Conservation (phyloP, 1,139 yeast species). For the Nakaseomyces bracarensis region DNA sequence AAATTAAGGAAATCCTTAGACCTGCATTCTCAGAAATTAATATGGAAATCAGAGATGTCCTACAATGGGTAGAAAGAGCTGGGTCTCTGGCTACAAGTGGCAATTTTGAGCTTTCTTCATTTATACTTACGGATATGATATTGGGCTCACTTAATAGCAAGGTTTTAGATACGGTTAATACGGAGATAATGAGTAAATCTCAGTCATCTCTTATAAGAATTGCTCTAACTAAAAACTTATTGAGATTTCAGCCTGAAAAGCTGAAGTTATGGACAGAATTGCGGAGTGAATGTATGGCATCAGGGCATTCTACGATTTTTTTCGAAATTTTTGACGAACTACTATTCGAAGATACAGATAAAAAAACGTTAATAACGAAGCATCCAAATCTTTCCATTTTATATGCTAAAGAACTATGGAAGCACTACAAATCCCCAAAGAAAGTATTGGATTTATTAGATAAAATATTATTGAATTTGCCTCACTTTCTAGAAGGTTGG, state of each 20-base stretch:
- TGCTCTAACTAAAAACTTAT: conserved; percentile 11
- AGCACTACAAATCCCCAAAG: conserved; percentile 37
- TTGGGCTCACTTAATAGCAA: conserved; percentile 17
- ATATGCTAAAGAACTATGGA: conserved; percentile 68
- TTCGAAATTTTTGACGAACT: conserved; percentile 42
- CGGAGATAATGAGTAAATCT: not conserved
- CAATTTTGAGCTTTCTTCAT: conserved; percentile 20
- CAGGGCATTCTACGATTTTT: conserved; percentile 32
- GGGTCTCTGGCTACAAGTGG: conserved; percentile 33
- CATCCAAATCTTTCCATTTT: conserved; percentile 49
- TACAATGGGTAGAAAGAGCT: conserved; percentile 46
- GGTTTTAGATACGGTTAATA: not conserved
- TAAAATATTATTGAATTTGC: conserved; percentile 39
- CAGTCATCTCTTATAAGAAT: not conserved
- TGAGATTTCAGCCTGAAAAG: conserved; percentile 42
- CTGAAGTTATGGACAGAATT: conserved; percentile 49
- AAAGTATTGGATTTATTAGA: conserved; percentile 49
- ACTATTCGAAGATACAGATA: conserved; percentile 33
- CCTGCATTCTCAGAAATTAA: not conserved
- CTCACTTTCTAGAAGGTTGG: conserved; percentile 53
- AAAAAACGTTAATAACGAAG: conserved; percentile 36
- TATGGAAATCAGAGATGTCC: conserved; percentile 2
- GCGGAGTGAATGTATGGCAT: conserved; percentile 40
- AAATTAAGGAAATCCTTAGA: not conserved
- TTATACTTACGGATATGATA: conserved; percentile 24